Conservation (phyloP, 2,329 filamentous ascomycete genomes). For the Colletotrichum sidae region DNA sequence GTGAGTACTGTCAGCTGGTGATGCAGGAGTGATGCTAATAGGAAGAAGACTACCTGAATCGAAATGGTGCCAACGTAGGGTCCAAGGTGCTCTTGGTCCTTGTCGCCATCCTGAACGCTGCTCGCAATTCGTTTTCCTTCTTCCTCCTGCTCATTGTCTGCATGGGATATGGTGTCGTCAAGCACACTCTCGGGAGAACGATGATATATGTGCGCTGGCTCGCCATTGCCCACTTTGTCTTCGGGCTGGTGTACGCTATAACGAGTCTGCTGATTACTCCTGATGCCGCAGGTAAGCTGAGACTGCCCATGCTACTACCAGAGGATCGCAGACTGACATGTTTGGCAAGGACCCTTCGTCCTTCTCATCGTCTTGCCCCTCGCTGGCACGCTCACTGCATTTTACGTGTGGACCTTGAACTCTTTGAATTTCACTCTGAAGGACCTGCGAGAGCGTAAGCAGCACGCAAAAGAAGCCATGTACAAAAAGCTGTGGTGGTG, state of each 20-base stretch:
- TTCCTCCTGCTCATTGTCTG: conserved; percentile 98
- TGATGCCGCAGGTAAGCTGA: conserved; percentile 76
- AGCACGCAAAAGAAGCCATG: conserved; percentile 93
- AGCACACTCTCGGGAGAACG: conserved; percentile 87
- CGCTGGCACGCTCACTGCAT: conserved; percentile 91
- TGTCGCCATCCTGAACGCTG: conserved; percentile 93
- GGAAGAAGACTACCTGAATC: conserved; percentile 84
- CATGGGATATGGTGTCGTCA: conserved; percentile 99
- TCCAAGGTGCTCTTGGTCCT: conserved; percentile 89
- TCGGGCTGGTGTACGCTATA: conserved; percentile 92
- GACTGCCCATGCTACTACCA: neutral
- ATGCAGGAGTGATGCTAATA: conserved; percentile 46
- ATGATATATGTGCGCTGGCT: conserved; percentile 96
- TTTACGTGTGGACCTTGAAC: conserved; percentile 99
- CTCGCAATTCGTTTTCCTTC: conserved; percentile 97
- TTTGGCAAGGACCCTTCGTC: conserved; percentile 77
- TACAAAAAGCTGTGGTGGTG: conserved; percentile 99
- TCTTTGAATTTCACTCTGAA: conserved; percentile 95
- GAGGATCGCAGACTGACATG: conserved; percentile 18
- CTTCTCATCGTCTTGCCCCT: conserved; percentile 93
- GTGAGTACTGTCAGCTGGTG: conserved; percentile 55
- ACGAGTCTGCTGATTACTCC: conserved; percentile 90
- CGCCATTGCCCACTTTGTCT: conserved; percentile 92
- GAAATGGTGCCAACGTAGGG: conserved; percentile 84
- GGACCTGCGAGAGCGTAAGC: conserved; percentile 93